Evolutionary conservation across 2,329 filamentous ascomycete genomes (phyloP), one percentile per base, ranked within the genome.

Genomic region (Penicillium aurantiogriseum): DNA sequence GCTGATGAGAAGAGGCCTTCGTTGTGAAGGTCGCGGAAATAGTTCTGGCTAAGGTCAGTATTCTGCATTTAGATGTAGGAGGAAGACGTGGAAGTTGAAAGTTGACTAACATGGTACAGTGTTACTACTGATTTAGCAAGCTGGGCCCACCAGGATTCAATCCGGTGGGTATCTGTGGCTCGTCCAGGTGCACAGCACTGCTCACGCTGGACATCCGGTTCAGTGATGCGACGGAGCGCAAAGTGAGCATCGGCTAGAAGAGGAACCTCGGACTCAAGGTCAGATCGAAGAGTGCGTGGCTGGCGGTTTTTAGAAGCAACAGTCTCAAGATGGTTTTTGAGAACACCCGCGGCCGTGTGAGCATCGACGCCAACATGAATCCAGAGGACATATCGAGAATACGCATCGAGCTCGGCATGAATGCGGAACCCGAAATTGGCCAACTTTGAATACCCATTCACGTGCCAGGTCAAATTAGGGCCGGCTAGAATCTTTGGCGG

Each of bases 301-400:
- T 61, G 51, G n/a, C 45, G 50, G 4, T 54, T 19, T 33, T 36
- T 53, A 38, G 49, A 40, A 25, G 54, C 38, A 11, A 59, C 23
- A 13, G 50, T 45, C 17, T 59, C 52, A 11, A 63, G 36, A 33
- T 60, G 66, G 17, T 67, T 52, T 17, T 52, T 56, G n/a, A 64
- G 49, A 11, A 68, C 60, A n/a, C 56, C 61, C 8, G 66, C 48
- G 4, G 57, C 52, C 7, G 49, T 60, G 43, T 54, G 48, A 23
- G 54, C 47, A 17, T 52, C 54, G 2, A 66, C 56, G 0, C 62
- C 56, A 56, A 60, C 23, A 54, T 63, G 61, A 10, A 63, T 51
- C 66, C 56, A 67, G 3, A 63, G 57, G n/a, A 69, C 62, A 47
- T 65, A 67, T 29, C 54, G 47, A 13, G 58, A 66, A 43, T 66